phyloP scores from a whole-genome alignment of 257 asterid species.

The Striga asiatica region DNA sequence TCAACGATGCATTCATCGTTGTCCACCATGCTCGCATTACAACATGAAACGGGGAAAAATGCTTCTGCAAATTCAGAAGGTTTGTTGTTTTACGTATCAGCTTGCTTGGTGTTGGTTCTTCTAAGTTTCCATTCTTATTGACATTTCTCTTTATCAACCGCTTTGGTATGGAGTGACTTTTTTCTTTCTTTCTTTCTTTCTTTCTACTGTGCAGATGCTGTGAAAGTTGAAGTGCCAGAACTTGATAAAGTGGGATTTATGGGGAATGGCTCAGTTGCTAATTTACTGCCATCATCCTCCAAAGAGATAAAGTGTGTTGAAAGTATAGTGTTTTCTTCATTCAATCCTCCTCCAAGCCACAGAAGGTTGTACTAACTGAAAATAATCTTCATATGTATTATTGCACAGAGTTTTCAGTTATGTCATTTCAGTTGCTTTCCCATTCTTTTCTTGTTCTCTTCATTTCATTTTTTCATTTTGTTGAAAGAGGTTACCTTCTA shows the following conservation, averaged over 20 bases:
- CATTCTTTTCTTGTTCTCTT: too few relatives aligned
- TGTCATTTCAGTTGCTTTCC: background rate
- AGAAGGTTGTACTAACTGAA: slow-evolving; percentile 75
- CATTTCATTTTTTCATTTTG: background rate
- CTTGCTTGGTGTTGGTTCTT: background rate
- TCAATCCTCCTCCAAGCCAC: slow-evolving; percentile 93
- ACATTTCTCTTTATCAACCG: slow-evolving; percentile 2
- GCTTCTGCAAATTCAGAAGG: slow-evolving; percentile 51
- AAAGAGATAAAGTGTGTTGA: slow-evolving; percentile 74
- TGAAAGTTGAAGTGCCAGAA: slow-evolving; percentile 64
- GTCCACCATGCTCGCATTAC: slow-evolving; percentile 77
- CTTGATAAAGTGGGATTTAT: slow-evolving; percentile 68
- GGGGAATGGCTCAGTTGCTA: slow-evolving; percentile 61
- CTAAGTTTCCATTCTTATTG: background rate
- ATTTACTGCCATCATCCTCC: slow-evolving; percentile 53
- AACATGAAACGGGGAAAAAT: slow-evolving; percentile 46
- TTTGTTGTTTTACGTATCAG: slow-evolving; percentile 19
- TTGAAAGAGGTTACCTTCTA: slow-evolving; percentile 10
- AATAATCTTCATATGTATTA: slow-evolving; percentile 7
- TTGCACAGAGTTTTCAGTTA: background rate
- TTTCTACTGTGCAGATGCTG: slow-evolving; percentile 46
- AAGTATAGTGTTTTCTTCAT: slow-evolving; percentile 80
- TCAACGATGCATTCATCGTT: slow-evolving; percentile 71
- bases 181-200: slow-evolving; percentile 12
- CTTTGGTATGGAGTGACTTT: too few relatives aligned